Base-by-base conservation (phyloP, 2,329 filamentous ascomycete genomes). In the Penicillium fuscoglaucum region DNA sequence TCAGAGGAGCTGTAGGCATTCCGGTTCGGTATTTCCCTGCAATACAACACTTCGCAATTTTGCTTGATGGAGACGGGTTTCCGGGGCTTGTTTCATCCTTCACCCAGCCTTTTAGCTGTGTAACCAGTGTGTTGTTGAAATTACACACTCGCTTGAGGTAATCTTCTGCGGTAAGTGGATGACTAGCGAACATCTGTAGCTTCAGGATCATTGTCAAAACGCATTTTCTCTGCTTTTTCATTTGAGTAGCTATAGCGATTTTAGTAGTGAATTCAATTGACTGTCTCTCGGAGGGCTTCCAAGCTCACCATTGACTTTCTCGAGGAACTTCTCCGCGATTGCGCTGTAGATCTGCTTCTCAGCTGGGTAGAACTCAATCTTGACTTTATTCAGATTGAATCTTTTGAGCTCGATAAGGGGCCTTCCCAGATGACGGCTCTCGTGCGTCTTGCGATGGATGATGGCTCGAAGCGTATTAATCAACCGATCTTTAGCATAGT, bases 171-270 rank as follows among this genome's bases (percentile, higher is more conserved):
- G 37, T 17, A 17, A 52, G 37, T 43, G 49, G 49, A 52, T 52
- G 49, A 7, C 49, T 52, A 9, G 49, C 3, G 19, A 52, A 52
- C 49, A 52, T 52, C n/a, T 52, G 49, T 4, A 52, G 6, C 37
- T 52, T 52, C 6, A 52, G 4, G 10, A 52, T 52, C 49, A 52
- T 52, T 0, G 49, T 52, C n/a, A 52, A 41, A 40, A 52, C 41
- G 7, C 37, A 52, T 10, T 43, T 52, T 5, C 7, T 52, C 26
- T 52, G 49, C 12, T 17, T 24, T 17, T 24, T 15, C 13, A 4
- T 21, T 19, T 17, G 3, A 21, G 37, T 41, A 2, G 1, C 49
- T 52, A 12, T n/a, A 17, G 2, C n/a, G 10, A n/a, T 15, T 31
- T 41, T 29, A 51, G 35, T 8, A 17, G n/a, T 15, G n/a, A 10